phyloP scores from a whole-genome alignment of 108 stramenopile species.

The Craspedostauros australis region DNA sequence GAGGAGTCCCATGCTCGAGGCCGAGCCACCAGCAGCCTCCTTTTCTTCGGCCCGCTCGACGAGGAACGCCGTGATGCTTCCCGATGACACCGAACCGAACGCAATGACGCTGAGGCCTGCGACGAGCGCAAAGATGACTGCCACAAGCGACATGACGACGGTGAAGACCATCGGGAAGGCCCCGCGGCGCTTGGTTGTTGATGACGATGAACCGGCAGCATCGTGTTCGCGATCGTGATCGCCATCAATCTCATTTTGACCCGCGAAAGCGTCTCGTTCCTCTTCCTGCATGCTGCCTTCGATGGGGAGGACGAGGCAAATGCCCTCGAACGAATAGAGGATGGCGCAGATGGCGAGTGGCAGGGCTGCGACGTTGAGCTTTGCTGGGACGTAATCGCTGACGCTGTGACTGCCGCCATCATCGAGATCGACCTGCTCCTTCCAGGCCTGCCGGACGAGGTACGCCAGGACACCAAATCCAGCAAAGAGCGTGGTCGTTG shows the following conservation, averaged over 20 bases:
- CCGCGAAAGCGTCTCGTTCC: background rate
- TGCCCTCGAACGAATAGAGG: constrained; percentile 68
- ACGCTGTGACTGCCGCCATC: too few species aligned
- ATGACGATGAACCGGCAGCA: too few species aligned
- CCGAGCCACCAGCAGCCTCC: background rate
- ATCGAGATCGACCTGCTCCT: constrained; percentile 8
- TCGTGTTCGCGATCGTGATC: too few species aligned
- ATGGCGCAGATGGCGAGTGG: constrained; percentile 68
- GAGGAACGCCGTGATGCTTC: constrained; percentile 68
- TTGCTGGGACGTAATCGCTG: background rate
- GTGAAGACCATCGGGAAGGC: constrained; percentile 45
- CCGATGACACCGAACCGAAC: constrained; percentile 61
- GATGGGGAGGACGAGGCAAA: constrained; percentile 60
- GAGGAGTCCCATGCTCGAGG: too few species aligned
- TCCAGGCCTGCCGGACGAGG: constrained; percentile 38
- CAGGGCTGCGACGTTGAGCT: background rate
- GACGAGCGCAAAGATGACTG: constrained; percentile 37
- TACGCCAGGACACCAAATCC: constrained; percentile 39
- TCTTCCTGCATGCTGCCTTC: constrained; percentile 46
- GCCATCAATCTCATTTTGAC: too few species aligned
- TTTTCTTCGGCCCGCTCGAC: constrained; percentile 18
- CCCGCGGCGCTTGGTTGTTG: too few species aligned
- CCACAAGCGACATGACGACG: constrained; percentile 36
- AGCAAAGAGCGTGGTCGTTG: constrained; percentile 29
- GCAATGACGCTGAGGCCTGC: constrained; percentile 43